Conservation (phyloP, 495 filamentous ascomycete species). For the Neurospora cerealis region DNA sequence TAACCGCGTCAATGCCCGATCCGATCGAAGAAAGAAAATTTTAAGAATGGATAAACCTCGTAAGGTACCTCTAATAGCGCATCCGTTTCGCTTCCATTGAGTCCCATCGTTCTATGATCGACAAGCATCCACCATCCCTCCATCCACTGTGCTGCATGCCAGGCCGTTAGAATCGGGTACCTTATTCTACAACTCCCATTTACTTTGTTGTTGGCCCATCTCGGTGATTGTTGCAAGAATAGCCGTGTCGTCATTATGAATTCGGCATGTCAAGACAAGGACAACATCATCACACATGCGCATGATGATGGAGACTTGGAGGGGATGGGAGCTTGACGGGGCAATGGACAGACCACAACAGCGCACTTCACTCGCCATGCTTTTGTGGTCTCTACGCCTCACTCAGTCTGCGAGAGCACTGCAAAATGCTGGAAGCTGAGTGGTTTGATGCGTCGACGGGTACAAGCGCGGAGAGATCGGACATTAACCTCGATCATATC, state of each 20-base stretch:
- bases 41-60: neutral
- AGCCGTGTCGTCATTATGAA: neutral
- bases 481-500: neutral
- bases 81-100: neutral
- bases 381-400: neutral
- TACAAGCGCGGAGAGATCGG: neutral
- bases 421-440: neutral
- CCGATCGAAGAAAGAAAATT: neutral
- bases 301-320: neutral
- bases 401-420: neutral
- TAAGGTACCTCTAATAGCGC: neutral
- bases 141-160: neutral
- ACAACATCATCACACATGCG: neutral
- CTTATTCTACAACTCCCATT: neutral
- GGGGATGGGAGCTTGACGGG: neutral
- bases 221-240: neutral
- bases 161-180: neutral
- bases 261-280: neutral
- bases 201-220: neutral
- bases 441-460: neutral
- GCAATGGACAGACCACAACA: neutral
- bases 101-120: neutral
- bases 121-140: neutral
- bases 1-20: neutral
- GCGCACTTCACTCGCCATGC: neutral